Percentiles rank a stretch among this genome's conserved stretches.
phyloP scores from a whole-genome alignment of 805 yeast genomes.

The Candida boidinii region DNA sequence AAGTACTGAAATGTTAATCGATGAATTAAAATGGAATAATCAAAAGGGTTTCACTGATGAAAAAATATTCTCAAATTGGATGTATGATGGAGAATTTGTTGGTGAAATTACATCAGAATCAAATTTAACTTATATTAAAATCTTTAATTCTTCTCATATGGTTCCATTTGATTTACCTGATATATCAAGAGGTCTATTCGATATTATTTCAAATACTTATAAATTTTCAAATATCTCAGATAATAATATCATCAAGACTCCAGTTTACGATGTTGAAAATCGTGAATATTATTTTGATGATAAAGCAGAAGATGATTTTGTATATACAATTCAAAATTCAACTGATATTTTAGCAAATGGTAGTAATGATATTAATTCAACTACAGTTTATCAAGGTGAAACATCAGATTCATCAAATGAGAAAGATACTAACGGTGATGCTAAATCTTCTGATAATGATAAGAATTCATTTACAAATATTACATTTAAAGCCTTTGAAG shows the following conservation, averaged over 20 bases:
- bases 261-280: conserved; percentile 16
- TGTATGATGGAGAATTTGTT: conserved; percentile 28
- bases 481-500: conserved; percentile 11
- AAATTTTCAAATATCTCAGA: conserved; percentile 14
- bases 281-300: conserved; percentile 5
- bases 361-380: neutral
- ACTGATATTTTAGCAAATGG: conserved; percentile 1
- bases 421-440: conserved; percentile 1
- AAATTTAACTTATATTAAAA: conserved; percentile 68
- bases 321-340: neutral
- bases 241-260: conserved; percentile 15
- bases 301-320: conserved; percentile 2
- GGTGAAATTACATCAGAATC: conserved; percentile 42
- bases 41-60: conserved; percentile 40
- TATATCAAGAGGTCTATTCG: conserved; percentile 62
- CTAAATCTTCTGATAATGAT: conserved; percentile 1
- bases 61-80: conserved; percentile 29
- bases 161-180: conserved; percentile 78
- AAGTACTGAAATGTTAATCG: conserved; percentile 65
- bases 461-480: conserved; percentile 5
- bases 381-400: neutral
- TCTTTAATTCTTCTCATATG: conserved; percentile 84
- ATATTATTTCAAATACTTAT: conserved; percentile 31
- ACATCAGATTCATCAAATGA: neutral
- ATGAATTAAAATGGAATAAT: conserved; percentile 59